Percentiles rank a stretch among this genome's conserved stretches.
Conservation (phyloP, 2,329 filamentous ascomycete genomes). For the Whalleya microplaca region DNA sequence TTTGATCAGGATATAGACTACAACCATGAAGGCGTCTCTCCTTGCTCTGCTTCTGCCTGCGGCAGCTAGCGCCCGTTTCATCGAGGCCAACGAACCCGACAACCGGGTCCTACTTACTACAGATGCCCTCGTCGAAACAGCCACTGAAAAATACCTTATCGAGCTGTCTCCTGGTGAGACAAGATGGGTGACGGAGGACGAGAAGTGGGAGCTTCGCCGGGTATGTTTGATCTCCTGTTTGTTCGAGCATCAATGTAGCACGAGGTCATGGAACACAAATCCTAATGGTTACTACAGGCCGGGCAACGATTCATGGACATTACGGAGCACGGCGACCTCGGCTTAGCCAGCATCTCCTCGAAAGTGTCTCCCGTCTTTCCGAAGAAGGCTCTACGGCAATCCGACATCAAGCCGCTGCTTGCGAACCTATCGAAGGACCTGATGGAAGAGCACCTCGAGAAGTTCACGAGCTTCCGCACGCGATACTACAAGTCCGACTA, state of each 20-base stretch:
- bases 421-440: conserved; percentile 72
- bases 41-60: conserved; percentile 59
- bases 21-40: conserved; percentile 49
- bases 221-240: conserved; percentile 47
- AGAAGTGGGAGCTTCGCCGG: conserved; percentile 89
- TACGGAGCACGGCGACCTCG: conserved; percentile 72
- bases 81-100: conserved; percentile 52
- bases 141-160: conserved; percentile 68
- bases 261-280: too few species aligned
- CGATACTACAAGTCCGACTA: conserved; percentile 80
- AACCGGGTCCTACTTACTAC: conserved; percentile 55
- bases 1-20: background rate
- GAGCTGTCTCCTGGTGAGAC: conserved; percentile 84
- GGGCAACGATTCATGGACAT: conserved; percentile 95
- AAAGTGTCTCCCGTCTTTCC: conserved; percentile 65
- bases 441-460: conserved; percentile 78
- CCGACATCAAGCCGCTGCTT: conserved; percentile 69
- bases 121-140: conserved; percentile 38
- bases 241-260: background rate
- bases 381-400: conserved; percentile 64
- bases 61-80: conserved; percentile 57
- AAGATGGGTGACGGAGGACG: conserved; percentile 86
- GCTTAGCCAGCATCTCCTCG: conserved; percentile 45
- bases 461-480: conserved; percentile 78
- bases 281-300: conserved; percentile 58